Conservation (phyloP, 306 rosid species). For the Prunus mira region DNA sequence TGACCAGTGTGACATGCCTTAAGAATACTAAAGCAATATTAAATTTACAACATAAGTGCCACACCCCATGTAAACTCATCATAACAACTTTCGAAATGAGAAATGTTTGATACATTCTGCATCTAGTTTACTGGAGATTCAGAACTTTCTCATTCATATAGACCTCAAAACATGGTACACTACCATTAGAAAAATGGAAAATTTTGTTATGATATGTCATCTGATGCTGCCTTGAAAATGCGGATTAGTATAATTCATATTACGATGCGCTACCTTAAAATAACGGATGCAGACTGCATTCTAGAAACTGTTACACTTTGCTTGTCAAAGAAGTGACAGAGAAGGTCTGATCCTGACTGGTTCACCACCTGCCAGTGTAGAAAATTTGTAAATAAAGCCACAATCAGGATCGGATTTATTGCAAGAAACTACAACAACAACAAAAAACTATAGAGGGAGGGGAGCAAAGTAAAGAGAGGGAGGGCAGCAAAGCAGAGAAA, state of each 20-base stretch:
- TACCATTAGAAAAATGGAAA: not conserved
- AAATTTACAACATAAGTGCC: not conserved
- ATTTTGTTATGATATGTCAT: not conserved
- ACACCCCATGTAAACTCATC: not conserved
- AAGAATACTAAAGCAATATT: not conserved
- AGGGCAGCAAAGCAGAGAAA: not conserved
- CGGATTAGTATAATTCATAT: constrained; percentile 15
- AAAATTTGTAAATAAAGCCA: constrained; percentile 6
- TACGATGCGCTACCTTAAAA: constrained; percentile 55
- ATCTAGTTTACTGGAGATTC: not conserved
- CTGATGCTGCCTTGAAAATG: not conserved
- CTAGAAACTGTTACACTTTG: constrained; percentile 59
- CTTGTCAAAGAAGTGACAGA: constrained; percentile 52
- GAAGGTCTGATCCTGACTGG: constrained; percentile 65
- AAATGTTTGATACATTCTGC: not conserved
- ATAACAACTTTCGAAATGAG: not conserved
- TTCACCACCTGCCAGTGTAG: constrained; percentile 73
- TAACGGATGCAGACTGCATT: constrained; percentile 62
- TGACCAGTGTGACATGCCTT: not conserved
- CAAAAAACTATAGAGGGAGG: not conserved
- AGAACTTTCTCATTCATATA: not conserved
- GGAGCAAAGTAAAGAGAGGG: not conserved
- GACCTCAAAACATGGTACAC: not conserved
- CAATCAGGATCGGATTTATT: not conserved
- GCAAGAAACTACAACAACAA: not conserved